Conservation (phyloP, 2,329 filamentous ascomycete genomes). For the Rhytidhysteron rufulum region DNA sequence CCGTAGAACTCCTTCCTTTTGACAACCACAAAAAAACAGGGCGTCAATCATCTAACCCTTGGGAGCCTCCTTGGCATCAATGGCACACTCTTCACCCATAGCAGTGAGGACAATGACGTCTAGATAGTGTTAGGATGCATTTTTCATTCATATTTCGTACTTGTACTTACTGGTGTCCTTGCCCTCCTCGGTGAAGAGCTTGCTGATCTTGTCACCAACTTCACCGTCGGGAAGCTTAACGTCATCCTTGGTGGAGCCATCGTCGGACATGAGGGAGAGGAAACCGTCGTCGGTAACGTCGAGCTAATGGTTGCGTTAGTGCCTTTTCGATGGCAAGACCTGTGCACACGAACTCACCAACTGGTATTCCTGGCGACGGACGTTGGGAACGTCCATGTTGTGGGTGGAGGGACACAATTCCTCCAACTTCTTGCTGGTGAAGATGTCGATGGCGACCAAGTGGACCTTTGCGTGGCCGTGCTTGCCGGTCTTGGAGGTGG, state of each 20-base stretch:
- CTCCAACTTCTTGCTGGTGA: slow-evolving; percentile 99
- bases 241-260: slow-evolving; percentile 87
- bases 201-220: slow-evolving; percentile 78
- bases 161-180: slow-evolving; percentile 84
- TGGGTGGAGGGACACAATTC: slow-evolving; percentile 97
- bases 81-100: slow-evolving; percentile 91
- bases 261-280: slow-evolving; percentile 88
- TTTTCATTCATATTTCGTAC: too few species aligned
- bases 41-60: slow-evolving; percentile 28
- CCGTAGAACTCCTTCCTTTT: slow-evolving; percentile 22
- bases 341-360: slow-evolving; percentile 64
- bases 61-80: slow-evolving; percentile 93
- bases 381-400: slow-evolving; percentile 97
- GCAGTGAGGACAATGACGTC: slow-evolving; percentile 89
- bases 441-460: slow-evolving; percentile 96
- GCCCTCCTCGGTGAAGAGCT: slow-evolving; percentile 75
- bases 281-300: slow-evolving; percentile 92
- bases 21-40: slow-evolving; percentile 21
- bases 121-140: too few species aligned
- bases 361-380: slow-evolving; percentile 85
- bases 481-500: slow-evolving; percentile 99
- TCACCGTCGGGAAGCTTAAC: slow-evolving; percentile 91
- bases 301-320: slow-evolving; percentile 56
- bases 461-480: slow-evolving; percentile 99
- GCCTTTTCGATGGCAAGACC: too few species aligned